Evolutionary conservation across 768 basidiomycete species (phyloP), one percentile per base, ranked within the genome.

Genomic region (Collybiopsis confluens): DNA sequence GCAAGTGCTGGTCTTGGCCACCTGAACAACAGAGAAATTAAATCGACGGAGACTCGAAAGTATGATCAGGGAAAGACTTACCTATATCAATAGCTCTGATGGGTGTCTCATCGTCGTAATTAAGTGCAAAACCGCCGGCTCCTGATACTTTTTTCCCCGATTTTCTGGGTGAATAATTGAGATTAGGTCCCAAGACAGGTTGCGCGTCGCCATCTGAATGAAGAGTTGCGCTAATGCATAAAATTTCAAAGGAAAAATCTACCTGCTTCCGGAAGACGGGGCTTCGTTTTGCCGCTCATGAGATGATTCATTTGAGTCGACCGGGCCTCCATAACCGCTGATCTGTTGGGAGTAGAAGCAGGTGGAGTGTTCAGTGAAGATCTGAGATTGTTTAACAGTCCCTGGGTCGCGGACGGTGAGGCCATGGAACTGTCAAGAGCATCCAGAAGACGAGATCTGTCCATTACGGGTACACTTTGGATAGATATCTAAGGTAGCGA

Each of bases 1-100:
- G 75, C 59, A 75, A 63, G 45, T 72, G 67, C 59, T 86, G 85
- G 61, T 85, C 83, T 0, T 72, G 66, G 1, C 84, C 85, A 26
- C 82, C 50, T 52, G 20, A 9, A 48, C 13, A 52, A 21, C 3
- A 21, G 10, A 11, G 2, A 11, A 40, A n/a, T 5, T 13, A 10
- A 9, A 40, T 30, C 16, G 18, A 4, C 30, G 36, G 27, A n/a
- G 1, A 52, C 1, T 11, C 40, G 27, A 5, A n/a, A 10, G 37
- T 27, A 52, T 40, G 11, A 30, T n/a, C n/a, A n/a, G n/a, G n/a
- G n/a, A n/a, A n/a, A 40, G 16, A 26, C 44, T 42, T 26, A 52
- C 50, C 85, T 24, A 76, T 54, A 60, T 86, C 85, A 27, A 85
- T 76, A 3, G 69, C 57, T 23, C 73, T 70, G 1, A 83, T 24